Evolutionary conservation across 495 filamentous ascomycete species (phyloP).

Genomic region (Hyaloscypha bicolor): DNA sequence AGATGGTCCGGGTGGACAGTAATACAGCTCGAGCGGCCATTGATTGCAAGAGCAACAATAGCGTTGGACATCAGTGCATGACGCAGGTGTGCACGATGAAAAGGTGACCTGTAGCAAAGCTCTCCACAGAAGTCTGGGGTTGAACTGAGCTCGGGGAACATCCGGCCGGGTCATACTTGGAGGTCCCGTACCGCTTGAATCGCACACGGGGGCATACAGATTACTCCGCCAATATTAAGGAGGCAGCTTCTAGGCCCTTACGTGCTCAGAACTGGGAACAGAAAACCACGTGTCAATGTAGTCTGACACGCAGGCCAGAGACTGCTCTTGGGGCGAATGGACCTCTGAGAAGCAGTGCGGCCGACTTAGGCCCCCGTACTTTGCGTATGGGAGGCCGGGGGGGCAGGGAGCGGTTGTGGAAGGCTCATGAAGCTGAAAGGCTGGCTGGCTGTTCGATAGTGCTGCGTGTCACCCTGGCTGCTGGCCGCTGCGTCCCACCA

Average conservation of each 20-base stretch:
- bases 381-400: background rate
- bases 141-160: constrained; percentile 4
- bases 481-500: background rate
- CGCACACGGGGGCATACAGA: background rate
- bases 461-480: background rate
- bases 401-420: background rate
- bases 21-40: background rate
- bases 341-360: background rate
- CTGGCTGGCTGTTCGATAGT: background rate
- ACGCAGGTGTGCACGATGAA: constrained; percentile 5
- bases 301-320: constrained; percentile 2
- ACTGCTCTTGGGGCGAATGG: background rate
- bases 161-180: background rate
- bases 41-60: constrained; percentile 3
- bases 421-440: background rate
- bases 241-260: constrained; percentile 1
- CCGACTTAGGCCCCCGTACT: background rate
- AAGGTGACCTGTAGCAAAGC: background rate
- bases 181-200: background rate
- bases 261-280: background rate
- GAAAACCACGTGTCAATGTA: constrained; percentile 6
- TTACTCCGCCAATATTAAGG: background rate
- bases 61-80: constrained; percentile 10
- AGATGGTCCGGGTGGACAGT: background rate
- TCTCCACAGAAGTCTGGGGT: constrained; percentile 1